Conservation (phyloP, 176 grass and related monocot species). For the Avena insularis region DNA sequence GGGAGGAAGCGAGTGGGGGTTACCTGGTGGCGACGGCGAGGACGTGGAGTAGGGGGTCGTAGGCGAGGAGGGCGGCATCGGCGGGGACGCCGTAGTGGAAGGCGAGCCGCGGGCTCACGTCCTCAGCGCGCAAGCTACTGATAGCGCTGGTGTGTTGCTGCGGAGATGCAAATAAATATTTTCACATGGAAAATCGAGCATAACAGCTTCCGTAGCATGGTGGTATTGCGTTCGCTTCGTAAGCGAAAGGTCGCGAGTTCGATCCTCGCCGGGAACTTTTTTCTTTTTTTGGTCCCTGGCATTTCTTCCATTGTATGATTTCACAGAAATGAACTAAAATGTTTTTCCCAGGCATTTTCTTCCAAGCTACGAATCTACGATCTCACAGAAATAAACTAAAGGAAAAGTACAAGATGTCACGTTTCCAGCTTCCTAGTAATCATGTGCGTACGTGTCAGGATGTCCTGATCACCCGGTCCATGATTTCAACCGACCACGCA, state of each 20-base stretch:
- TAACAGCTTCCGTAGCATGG: constrained; percentile 63
- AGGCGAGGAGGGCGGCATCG: constrained; percentile 68
- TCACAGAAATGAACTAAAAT: too few species aligned
- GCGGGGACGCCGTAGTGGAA: constrained; percentile 92
- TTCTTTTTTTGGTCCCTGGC: background rate
- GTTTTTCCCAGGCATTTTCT: too few species aligned
- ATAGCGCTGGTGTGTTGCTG: constrained; percentile 27
- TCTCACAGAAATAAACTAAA: background rate
- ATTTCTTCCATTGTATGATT: too few species aligned
- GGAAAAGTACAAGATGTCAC: background rate
- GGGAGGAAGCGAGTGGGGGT: constrained; percentile 17
- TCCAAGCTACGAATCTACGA: background rate
- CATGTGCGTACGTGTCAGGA: background rate
- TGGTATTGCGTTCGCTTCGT: constrained; percentile 90
- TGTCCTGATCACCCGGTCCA: background rate
- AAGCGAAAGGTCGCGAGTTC: constrained; percentile 96
- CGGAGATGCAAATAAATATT: fast-evolving
- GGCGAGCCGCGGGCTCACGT: constrained; percentile 73
- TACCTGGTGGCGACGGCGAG: constrained; percentile 84
- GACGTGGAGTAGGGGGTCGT: constrained; percentile 70
- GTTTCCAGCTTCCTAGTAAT: background rate
- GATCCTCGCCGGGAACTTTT: constrained; percentile 81
- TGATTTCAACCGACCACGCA: constrained; percentile 28
- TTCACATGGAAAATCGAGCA: fast-evolving
- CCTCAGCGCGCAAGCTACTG: constrained; percentile 63